Evolutionary conservation across 495 filamentous ascomycete species (phyloP).

Genomic region (Recurvomyces mirabilis): DNA sequence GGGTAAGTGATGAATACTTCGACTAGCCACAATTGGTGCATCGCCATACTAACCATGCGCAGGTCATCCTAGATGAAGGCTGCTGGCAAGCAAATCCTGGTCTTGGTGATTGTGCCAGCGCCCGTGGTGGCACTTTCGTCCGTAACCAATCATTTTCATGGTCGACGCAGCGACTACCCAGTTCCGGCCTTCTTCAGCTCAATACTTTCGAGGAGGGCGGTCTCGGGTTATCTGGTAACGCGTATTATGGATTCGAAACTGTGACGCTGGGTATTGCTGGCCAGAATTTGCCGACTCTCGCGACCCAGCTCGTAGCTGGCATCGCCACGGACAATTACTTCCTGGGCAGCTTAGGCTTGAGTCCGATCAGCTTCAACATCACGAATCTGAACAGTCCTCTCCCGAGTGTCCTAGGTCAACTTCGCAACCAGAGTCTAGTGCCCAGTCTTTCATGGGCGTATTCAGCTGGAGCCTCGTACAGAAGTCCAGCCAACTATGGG

Average conservation of each 20-base stretch:
- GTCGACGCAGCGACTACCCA: background rate
- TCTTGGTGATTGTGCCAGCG: constrained; percentile 11
- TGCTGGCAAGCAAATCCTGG: constrained; percentile 30
- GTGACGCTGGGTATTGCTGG: constrained; percentile 22
- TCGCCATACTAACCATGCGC: too few relatives aligned
- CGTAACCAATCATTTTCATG: constrained; percentile 35
- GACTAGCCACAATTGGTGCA: too few relatives aligned
- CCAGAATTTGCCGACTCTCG: constrained; percentile 24
- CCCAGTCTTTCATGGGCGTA: constrained; percentile 46
- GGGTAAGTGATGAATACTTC: too few relatives aligned
- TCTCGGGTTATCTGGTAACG: constrained; percentile 37
- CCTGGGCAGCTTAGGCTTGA: constrained; percentile 46
- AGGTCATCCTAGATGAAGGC: constrained; percentile 38
- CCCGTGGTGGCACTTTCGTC: constrained; percentile 43
- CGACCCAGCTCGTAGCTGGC: constrained; percentile 39
- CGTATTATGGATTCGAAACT: constrained; percentile 48
- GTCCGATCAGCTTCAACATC: constrained; percentile 26
- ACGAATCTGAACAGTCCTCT: constrained; percentile 17
- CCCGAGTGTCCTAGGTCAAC: background rate
- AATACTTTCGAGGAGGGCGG: constrained; percentile 39
- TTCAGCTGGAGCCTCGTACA: constrained; percentile 51
- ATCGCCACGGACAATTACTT: constrained; percentile 45
- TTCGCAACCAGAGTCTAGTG: constrained; percentile 38
- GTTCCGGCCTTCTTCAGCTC: constrained; percentile 25
- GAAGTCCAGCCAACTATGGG: constrained; percentile 29